These are phyloP conservation scores for Paramecium pentaurelia DNA, from an alignment of 73 alveolate genomes.

Conservation along the genomic window DNA sequence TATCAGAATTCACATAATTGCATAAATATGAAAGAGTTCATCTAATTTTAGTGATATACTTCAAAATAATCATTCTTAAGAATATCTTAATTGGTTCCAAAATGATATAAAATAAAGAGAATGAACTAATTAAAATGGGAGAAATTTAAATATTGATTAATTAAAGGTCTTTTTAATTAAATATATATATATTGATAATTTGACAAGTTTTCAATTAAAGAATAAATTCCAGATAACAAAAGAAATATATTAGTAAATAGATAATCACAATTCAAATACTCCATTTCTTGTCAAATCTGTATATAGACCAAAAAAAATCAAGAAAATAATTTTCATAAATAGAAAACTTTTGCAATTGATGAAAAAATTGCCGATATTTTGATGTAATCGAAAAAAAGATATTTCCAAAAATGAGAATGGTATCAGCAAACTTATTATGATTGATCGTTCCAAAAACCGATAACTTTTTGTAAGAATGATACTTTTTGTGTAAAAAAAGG, in stretches of 20 bases:
- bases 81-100: background rate
- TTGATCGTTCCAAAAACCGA: background rate
- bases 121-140: background rate
- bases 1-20: no score
- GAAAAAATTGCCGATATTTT: background rate
- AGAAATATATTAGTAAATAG: background rate
- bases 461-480: background rate
- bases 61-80: background rate
- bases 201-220: background rate
- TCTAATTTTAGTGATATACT: no score
- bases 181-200: background rate
- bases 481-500: background rate
- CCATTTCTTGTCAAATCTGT: background rate
- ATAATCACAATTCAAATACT: background rate
- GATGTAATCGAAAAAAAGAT: background rate
- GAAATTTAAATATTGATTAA: background rate
- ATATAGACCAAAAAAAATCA: background rate
- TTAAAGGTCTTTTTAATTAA: background rate
- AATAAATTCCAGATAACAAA: background rate
- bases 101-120: background rate
- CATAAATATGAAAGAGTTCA: no score
- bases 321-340: background rate
- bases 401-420: background rate
- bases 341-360: background rate
- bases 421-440: background rate